Percentiles rank a stretch among this genome's conserved stretches.
These are phyloP conservation scores for Alternaria postmessia DNA, from an alignment of 2,329 filamentous ascomycete genomes.

Conservation along the genomic window DNA sequence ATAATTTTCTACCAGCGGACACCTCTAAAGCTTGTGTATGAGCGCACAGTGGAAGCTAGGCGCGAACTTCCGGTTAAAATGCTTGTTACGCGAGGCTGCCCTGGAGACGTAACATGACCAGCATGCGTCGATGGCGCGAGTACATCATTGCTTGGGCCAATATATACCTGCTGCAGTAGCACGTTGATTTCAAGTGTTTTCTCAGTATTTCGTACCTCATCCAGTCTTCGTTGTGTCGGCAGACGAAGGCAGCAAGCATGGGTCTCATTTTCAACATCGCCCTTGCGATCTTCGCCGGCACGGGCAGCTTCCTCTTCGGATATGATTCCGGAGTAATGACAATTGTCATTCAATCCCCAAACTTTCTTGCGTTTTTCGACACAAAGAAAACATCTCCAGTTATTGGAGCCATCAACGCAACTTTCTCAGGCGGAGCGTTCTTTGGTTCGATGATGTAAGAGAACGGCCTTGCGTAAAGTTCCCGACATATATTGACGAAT, in stretches of 20 bases:
- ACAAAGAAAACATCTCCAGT: conserved; percentile 60
- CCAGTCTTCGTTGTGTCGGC: neutral
- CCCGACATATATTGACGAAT: neutral
- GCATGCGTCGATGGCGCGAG: conserved; percentile 15
- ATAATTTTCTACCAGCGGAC: conserved; percentile 10
- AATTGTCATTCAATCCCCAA: conserved; percentile 63
- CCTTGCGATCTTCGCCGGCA: conserved; percentile 55
- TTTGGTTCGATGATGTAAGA: conserved; percentile 61
- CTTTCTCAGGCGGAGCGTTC: conserved; percentile 67
- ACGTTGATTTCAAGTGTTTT: neutral
- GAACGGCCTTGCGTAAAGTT: neutral
- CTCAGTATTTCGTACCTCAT: neutral
- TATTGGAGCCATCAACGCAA: conserved; percentile 70
- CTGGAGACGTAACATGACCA: conserved; percentile 17
- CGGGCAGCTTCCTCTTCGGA: conserved; percentile 49
- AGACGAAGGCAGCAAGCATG: conserved; percentile 36
- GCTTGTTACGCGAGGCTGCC: conserved; percentile 16
- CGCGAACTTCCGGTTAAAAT: conserved; percentile 29
- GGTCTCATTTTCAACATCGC: conserved; percentile 54
- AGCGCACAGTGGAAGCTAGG: conserved; percentile 34
- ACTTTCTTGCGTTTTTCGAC: conserved; percentile 67
- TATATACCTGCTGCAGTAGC: conserved; percentile 14
- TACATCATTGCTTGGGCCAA: conserved; percentile 14
- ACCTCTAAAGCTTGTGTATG: conserved; percentile 1
- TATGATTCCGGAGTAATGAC: conserved; percentile 53